These are phyloP conservation scores for Neonothopanus nambi DNA, from an alignment of 1,284 basidiomycete genomes.

Conservation along the genomic window DNA sequence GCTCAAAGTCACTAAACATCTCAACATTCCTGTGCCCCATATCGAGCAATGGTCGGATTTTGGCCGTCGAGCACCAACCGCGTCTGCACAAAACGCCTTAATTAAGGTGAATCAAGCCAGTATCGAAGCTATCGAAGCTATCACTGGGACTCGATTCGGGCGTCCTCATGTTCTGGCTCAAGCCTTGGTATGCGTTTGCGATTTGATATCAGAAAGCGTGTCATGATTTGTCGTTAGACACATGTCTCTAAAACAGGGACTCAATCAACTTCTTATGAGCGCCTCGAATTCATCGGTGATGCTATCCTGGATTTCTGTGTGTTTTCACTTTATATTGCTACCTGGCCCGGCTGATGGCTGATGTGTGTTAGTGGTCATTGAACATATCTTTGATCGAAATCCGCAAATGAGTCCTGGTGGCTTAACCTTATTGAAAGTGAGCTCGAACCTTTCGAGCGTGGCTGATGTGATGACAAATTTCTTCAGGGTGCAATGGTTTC, in stretches of 20 bases:
- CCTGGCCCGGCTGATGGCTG: background rate
- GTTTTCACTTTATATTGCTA: slow-evolving; percentile 2
- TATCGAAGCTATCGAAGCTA: slow-evolving; percentile 56
- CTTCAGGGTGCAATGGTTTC: slow-evolving; percentile 78
- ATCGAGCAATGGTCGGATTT: slow-evolving; percentile 74
- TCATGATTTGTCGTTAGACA: slow-evolving; percentile 43
- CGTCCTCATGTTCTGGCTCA: slow-evolving; percentile 64
- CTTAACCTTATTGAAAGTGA: slow-evolving; percentile 73
- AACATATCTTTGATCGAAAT: slow-evolving; percentile 65
- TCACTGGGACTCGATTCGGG: slow-evolving; percentile 62
- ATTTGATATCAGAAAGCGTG: slow-evolving; percentile 8
- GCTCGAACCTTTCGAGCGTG: slow-evolving; percentile 15
- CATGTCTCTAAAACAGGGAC: slow-evolving; percentile 60
- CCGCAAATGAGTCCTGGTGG: slow-evolving; percentile 66
- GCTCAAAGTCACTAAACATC: slow-evolving; percentile 58
- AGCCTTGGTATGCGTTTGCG: slow-evolving; percentile 57
- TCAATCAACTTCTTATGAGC: slow-evolving; percentile 62
- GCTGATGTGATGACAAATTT: slow-evolving; percentile 6
- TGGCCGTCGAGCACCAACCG: slow-evolving; percentile 42
- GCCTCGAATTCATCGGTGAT: slow-evolving; percentile 82
- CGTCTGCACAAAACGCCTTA: slow-evolving; percentile 36
- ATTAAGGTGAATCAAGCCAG: slow-evolving; percentile 44
- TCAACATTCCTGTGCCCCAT: slow-evolving; percentile 61
- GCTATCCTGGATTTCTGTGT: slow-evolving; percentile 71
- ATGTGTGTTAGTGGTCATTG: slow-evolving; percentile 63